Conservation (phyloP, 495 filamentous ascomycete genomes). For the Letharia columbiana region DNA sequence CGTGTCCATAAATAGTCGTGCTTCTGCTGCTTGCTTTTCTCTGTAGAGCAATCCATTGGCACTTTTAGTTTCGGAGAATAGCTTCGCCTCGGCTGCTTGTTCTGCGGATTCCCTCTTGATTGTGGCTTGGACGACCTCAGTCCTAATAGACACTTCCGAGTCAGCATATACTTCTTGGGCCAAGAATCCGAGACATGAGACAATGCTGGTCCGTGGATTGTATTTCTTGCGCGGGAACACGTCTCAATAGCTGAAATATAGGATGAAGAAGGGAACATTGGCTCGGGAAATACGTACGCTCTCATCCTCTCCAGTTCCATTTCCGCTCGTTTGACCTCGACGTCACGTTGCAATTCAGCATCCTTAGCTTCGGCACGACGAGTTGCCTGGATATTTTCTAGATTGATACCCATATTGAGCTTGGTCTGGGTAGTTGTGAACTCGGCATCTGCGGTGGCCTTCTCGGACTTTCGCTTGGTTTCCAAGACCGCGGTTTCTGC, state of each 20-base stretch:
- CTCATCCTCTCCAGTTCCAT: constrained; percentile 72
- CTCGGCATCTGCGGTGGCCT: constrained; percentile 65
- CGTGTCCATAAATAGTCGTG: constrained; percentile 36
- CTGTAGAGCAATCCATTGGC: constrained; percentile 55
- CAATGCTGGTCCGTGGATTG: background rate
- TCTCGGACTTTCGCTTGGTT: constrained; percentile 73
- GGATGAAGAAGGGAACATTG: background rate
- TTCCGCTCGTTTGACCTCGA: constrained; percentile 63
- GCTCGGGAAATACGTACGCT: constrained; percentile 30
- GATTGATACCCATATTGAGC: constrained; percentile 59
- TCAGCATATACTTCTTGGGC: background rate
- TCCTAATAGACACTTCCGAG: constrained; percentile 12
- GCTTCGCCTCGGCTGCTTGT: constrained; percentile 60
- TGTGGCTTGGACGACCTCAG: constrained; percentile 66
- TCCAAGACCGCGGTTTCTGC: constrained; percentile 73
- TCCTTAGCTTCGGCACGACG: constrained; percentile 64
- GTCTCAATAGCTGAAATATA: background rate
- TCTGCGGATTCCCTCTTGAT: constrained; percentile 64
- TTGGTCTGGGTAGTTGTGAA: constrained; percentile 60
- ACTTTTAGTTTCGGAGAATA: constrained; percentile 36
- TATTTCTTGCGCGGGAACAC: background rate
- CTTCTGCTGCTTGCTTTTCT: constrained; percentile 48
- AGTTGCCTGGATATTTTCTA: constrained; percentile 60
- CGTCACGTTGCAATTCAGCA: constrained; percentile 65
- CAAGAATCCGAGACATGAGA: background rate